A percentile compares a stretch with the other conserved stretches of the same genome.
These are phyloP conservation scores for Jamesozyma hellenica DNA, from an alignment of 805 yeast genomes.

Conservation along the genomic window DNA sequence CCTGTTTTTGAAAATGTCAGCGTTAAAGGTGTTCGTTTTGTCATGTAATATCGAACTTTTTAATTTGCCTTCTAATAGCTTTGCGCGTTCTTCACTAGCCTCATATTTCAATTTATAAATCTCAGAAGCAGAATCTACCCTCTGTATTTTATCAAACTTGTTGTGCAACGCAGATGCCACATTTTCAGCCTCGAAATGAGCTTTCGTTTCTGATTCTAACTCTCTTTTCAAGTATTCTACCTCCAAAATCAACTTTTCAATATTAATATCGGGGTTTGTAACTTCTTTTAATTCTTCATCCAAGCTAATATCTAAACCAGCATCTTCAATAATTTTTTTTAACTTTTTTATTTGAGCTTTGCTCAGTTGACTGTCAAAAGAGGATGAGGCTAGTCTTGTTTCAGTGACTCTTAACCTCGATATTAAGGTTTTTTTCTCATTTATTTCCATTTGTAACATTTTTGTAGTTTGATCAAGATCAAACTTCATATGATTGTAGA, in stretches of 20 bases:
- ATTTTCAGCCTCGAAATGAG: constrained; percentile 42
- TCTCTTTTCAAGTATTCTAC: constrained; percentile 39
- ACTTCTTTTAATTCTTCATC: constrained; percentile 16
- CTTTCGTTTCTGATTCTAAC: constrained; percentile 42
- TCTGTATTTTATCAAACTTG: constrained; percentile 19
- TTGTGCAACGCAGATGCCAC: constrained; percentile 26
- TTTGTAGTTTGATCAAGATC: constrained; percentile 46
- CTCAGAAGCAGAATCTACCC: constrained; percentile 24
- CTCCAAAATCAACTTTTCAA: constrained; percentile 33
- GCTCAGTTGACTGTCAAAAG: constrained; percentile 45
- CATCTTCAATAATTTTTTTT: constrained; percentile 18
- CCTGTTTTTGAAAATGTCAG: constrained; percentile 22
- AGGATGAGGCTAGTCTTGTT: constrained; percentile 54
- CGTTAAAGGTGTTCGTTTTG: constrained; percentile 20
- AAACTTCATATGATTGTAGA: constrained; percentile 37
- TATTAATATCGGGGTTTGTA: constrained; percentile 18
- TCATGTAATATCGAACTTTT: constrained; percentile 20
- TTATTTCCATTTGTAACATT: constrained; percentile 36
- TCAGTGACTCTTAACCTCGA: constrained; percentile 54
- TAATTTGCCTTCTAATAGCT: constrained; percentile 32
- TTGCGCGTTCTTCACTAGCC: constrained; percentile 36
- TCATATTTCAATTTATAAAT: constrained; percentile 39
- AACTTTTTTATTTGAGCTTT: constrained; percentile 35
- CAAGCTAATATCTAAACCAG: constrained; percentile 21
- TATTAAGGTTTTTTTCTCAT: constrained; percentile 35